Percentiles rank a stretch among this genome's conserved stretches.
Evolutionary conservation across 768 basidiomycete genomes (phyloP).

Genomic region (Pleurotus platypus): DNA sequence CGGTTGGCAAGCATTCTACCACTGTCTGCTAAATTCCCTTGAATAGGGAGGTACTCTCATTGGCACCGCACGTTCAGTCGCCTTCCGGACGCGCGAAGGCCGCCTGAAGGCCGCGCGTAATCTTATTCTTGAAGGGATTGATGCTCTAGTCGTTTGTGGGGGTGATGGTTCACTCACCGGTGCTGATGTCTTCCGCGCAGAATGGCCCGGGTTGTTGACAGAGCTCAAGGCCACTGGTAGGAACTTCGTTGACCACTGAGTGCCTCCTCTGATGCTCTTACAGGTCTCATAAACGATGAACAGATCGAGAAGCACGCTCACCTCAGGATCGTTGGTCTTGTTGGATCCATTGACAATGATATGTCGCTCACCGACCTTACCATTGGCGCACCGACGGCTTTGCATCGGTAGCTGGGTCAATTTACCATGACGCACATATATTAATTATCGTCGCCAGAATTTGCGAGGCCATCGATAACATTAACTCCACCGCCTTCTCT

Average conservation of each 20-base stretch:
- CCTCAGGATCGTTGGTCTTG: conserved; percentile 95
- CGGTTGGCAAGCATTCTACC: no score
- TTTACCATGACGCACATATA: neutral
- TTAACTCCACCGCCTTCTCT: conserved; percentile 93
- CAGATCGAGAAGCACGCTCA: conserved; percentile 74
- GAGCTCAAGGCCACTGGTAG: conserved; percentile 62
- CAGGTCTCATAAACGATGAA: conserved; percentile 72
- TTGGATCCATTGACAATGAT: conserved; percentile 98
- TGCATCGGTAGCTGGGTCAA: conserved; percentile 53
- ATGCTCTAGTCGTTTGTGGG: conserved; percentile 94
- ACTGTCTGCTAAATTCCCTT: neutral
- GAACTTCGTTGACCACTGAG: conserved; percentile 10
- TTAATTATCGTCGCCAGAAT: conserved; percentile 35
- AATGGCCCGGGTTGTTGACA: conserved; percentile 87
- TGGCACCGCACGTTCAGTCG: conserved; percentile 83
- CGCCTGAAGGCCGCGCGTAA: conserved; percentile 87
- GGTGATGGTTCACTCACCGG: conserved; percentile 97
- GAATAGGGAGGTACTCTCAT: conserved; percentile 89
- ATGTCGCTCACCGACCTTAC: conserved; percentile 98
- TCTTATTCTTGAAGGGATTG: conserved; percentile 94
- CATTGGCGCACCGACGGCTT: conserved; percentile 92
- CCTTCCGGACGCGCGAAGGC: conserved; percentile 86
- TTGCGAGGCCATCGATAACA: conserved; percentile 97
- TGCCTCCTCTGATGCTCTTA: neutral
- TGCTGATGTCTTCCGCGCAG: conserved; percentile 87